These are phyloP conservation scores for Candida dubliniensis DNA, from an alignment of 1,139 yeast genomes.

Conservation along the genomic window DNA sequence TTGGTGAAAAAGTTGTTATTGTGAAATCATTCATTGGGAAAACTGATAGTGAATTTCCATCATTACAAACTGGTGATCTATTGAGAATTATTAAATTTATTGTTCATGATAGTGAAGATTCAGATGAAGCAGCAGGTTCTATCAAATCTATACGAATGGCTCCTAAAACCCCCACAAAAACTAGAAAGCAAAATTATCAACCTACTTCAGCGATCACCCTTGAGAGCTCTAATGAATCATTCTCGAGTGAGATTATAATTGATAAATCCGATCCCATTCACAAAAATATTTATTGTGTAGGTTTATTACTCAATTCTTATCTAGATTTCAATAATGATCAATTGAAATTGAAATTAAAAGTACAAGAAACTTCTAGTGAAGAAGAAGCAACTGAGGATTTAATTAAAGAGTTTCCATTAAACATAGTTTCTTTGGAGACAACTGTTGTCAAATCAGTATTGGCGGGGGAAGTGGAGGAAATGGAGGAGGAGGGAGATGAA, in stretches of 20 bases:
- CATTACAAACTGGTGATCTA: conserved; percentile 36
- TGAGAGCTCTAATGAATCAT: background rate
- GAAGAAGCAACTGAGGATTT: conserved; percentile 17
- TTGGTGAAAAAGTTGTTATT: conserved; percentile 41
- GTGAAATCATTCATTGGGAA: conserved; percentile 31
- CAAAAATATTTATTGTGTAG: conserved; percentile 28
- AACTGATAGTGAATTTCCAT: conserved; percentile 23
- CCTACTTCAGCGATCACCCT: background rate
- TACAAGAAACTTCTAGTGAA: conserved; percentile 2
- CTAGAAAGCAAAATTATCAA: background rate
- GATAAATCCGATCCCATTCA: conserved; percentile 18
- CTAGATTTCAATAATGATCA: conserved; percentile 23
- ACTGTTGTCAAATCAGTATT: conserved; percentile 23
- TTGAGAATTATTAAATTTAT: conserved; percentile 31
- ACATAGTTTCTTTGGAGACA: conserved; percentile 32
- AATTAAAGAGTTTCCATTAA: conserved; percentile 35
- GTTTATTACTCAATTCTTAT: conserved; percentile 31
- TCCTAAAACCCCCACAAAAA: background rate
- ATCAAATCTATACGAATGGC: conserved; percentile 11
- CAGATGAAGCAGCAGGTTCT: conserved; percentile 6
- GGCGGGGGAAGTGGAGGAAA: background rate
- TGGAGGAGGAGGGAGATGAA: background rate
- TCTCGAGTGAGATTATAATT: conserved; percentile 7
- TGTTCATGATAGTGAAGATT: conserved; percentile 16
- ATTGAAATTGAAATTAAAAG: conserved; percentile 22